Base-by-base conservation (phyloP, 257 asterid species). In the Ligustrum vulgare region DNA sequence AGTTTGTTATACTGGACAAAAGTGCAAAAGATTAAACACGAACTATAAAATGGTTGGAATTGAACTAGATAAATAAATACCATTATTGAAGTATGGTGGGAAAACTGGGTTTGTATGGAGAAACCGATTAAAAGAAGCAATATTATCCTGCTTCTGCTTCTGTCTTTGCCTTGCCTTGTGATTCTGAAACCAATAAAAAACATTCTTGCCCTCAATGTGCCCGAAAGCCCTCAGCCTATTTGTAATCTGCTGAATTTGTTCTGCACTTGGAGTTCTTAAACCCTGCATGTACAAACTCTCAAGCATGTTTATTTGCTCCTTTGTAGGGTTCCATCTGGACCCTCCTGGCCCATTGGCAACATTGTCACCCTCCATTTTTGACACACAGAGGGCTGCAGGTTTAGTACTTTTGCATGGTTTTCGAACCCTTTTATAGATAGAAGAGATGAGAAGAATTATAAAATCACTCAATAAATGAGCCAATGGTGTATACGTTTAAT, bases 151-250 rank as follows among this genome's bases (percentile, higher is more conserved):
- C 67, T 78, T 86, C 41, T 89, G 95, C 72, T 89, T 91, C 78
- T 86, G 96, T 82, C 96, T 87, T 36, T 91, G 98, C 73, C 98
- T 82, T 1, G 98, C 96, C 81, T 93, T 93, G 22, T 93, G 98
- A 43, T 93, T 91, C 73, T 93, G 98, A 72, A 93, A 93, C 98
- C 98, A 93, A 64, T 93, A 93, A 51, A 93, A 93, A 22, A 93
- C 98, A 72, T 93, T 93, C 74, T 93, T 89, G 34, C 97, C 97
- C 66, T 93, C 98, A 11, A 93, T 89, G 77, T 87, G 96, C 3
- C 97, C 98, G 71, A 79, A 90, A 7, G 86, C 90, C 72, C 83
- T 78, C 0, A 93, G 84, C 79, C 90, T 73, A 7, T 37, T 41
- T 6, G 96, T 90, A 6, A 93, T 91, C 78, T 87, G 90, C 39